Evolutionary conservation across 352 stramenopile species (phyloP).

Genomic region (Phytophthora constricta): DNA sequence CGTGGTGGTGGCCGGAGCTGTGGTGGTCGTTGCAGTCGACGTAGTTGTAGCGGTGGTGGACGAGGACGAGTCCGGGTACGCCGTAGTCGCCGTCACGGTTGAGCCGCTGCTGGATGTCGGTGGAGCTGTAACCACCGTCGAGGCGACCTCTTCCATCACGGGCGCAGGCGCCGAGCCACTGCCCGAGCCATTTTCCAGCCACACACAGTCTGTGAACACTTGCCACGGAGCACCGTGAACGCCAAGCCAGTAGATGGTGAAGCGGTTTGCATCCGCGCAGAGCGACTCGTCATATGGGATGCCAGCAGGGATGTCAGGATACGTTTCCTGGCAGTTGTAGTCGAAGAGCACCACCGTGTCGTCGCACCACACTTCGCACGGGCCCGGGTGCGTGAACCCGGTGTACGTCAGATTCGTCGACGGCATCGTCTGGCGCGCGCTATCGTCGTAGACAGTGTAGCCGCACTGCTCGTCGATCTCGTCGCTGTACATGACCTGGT

Average conservation of each 20-base stretch:
- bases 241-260: constrained; percentile 60
- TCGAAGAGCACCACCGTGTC: constrained; percentile 54
- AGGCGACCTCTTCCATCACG: constrained; percentile 20
- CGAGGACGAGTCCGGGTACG: constrained; percentile 21
- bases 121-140: constrained; percentile 22
- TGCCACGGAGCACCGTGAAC: constrained; percentile 57
- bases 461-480: constrained; percentile 46
- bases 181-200: constrained; percentile 34
- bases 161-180: constrained; percentile 24
- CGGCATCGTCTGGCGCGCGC: constrained; percentile 35
- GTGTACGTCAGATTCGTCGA: constrained; percentile 47
- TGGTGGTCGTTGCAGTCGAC: constrained; percentile 5
- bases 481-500: constrained; percentile 49
- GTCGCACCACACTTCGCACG: constrained; percentile 66
- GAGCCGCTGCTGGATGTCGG: constrained; percentile 27
- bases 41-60: constrained; percentile 14
- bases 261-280: constrained; percentile 43
- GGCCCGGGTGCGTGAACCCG: constrained; percentile 58
- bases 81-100: constrained; percentile 29
- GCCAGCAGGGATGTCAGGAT: constrained; percentile 32
- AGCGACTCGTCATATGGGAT: constrained; percentile 54
- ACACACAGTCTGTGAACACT: constrained; percentile 67
- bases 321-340: constrained; percentile 51
- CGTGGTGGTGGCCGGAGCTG: background rate
- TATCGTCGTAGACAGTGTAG: constrained; percentile 44